These are phyloP conservation scores for Golubevia pallescens DNA, from an alignment of 1,284 basidiomycete genomes.

Conservation along the genomic window DNA sequence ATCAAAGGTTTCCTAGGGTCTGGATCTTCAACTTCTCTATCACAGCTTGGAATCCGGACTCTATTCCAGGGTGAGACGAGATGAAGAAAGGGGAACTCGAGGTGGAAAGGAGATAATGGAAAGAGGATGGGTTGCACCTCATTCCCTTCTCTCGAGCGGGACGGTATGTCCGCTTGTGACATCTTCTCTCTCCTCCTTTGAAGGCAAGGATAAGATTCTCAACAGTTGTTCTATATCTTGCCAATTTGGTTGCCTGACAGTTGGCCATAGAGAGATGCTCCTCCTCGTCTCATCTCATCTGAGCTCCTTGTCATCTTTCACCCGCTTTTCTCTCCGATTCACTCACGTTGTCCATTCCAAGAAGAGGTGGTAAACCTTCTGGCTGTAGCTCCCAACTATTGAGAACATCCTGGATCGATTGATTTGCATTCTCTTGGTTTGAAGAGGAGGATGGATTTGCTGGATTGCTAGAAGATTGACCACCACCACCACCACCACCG, in stretches of 20 bases:
- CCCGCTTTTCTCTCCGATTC: not conserved
- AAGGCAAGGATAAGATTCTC: not conserved
- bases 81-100: not conserved
- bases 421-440: not conserved
- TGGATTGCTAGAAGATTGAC: conserved; percentile 2
- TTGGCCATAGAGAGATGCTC: too few species aligned
- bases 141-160: not conserved
- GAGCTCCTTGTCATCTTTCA: not conserved
- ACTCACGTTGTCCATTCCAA: conserved; percentile 50
- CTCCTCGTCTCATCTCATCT: too few species aligned
- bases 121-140: not conserved
- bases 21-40: too few species aligned
- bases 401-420: not conserved
- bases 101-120: not conserved
- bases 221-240: not conserved
- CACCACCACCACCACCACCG: not conserved
- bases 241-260: too few species aligned
- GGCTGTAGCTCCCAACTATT: conserved; percentile 4
- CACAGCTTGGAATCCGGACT: too few species aligned
- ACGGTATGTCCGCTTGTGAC: not conserved
- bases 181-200: not conserved
- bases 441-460: conserved; percentile 6
- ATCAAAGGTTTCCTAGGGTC: not conserved
- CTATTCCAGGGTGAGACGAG: too few species aligned
- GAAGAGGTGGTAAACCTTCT: conserved; percentile 28